Conservation (phyloP, 106 monocot genomes). For the Phalaenopsis equestris region DNA sequence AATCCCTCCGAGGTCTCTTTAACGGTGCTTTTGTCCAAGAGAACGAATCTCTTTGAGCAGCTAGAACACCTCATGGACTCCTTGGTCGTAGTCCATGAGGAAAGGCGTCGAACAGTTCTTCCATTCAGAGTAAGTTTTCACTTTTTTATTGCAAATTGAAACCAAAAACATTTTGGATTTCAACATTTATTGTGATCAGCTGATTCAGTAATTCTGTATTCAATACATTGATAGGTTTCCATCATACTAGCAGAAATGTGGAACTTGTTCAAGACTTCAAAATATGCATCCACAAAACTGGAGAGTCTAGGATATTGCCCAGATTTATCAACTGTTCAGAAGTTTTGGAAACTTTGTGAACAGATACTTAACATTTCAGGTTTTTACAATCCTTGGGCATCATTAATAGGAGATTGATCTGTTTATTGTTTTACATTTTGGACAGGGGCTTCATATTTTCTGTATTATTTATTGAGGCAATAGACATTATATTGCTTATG, state of each 20-base stretch:
- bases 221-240: background rate
- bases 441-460: background rate
- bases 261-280: constrained; percentile 80
- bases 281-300: constrained; percentile 54
- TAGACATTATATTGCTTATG: constrained; percentile 1
- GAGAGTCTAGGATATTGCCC: constrained; percentile 73
- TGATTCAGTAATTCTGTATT: background rate
- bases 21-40: constrained; percentile 36
- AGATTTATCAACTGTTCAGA: constrained; percentile 31
- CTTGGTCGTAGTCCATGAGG: constrained; percentile 39
- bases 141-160: background rate
- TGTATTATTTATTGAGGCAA: constrained; percentile 4
- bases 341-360: constrained; percentile 90
- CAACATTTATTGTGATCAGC: background rate
- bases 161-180: background rate
- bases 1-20: constrained; percentile 64
- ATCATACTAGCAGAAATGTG: constrained; percentile 80
- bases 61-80: constrained; percentile 40
- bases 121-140: constrained; percentile 55
- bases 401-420: background rate
- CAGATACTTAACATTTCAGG: constrained; percentile 69
- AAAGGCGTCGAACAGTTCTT: constrained; percentile 45
- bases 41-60: constrained; percentile 54
- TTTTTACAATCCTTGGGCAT: constrained; percentile 13
- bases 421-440: background rate